Evolutionary conservation across 176 grass and related monocot genomes (phyloP), one percentile per base, ranked within the genome.

Genomic region (Oryza meridionalis): DNA sequence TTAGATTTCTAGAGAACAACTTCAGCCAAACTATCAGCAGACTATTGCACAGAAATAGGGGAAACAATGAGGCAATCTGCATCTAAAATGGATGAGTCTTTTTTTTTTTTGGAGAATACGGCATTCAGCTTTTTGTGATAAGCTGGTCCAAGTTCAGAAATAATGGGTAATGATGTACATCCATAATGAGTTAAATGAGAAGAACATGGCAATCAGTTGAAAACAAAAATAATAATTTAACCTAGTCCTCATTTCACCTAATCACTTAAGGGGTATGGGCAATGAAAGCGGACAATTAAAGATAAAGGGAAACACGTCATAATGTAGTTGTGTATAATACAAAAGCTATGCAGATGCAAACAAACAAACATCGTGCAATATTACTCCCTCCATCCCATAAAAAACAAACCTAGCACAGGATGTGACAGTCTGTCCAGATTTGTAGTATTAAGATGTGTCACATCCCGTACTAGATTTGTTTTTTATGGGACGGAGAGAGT

Each of bases 51-150:
- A 61, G 17, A 22, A n/a, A 61, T 10, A 61, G 7, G 21, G 50
- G 55, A 6, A 64, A 31, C 44, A 83, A 37, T 69, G 31, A 72
- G 6, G 45, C 10, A 62, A 84, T 21, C 75, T 49, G 16, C 47
- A 70, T 21, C 15, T 17, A 11, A 2, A 47, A 69, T 0, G 1
- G 35, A 19, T 49, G 35, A 14, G 49, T 11, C 1, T 27, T 27
- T 44, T 15, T 43, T 45, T 35, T 6, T 6, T 35, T 35, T 6
- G 35, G 35, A 37, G 35, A 6, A 37, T 7, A 6, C 0, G 35
- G 35, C 35, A 37, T 44, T 44, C 43, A 11, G 43, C 43, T 2
- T 44, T 11, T 44, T 9, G 43, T 40, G 38, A 0, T 47, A 47
- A 4, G 45, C 45, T 47, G 45, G 45, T 4, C 38, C 61, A 45